Evolutionary conservation across 257 asterid genomes (phyloP), one percentile per base, ranked within the genome.

Genomic region (Mitragyna speciosa): DNA sequence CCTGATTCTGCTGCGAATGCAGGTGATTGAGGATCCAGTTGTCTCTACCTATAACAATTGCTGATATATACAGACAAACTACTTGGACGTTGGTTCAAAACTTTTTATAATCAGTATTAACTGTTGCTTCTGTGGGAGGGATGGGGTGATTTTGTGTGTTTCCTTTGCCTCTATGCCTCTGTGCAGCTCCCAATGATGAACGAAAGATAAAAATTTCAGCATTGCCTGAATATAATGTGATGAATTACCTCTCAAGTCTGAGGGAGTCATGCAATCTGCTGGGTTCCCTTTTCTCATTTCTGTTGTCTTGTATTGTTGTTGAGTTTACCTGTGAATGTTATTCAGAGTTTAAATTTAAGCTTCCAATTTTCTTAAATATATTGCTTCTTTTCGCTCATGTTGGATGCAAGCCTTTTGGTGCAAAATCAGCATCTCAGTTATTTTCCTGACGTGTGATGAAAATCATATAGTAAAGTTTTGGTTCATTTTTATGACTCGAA

Each of bases 211-310:
- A 26, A 49, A 47, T 72, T 72, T 72, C 64, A 28, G 76, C 76
- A 45, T 72, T 72, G 76, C 54, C 76, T 72, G 64, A 28, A 43
- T 71, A n/a, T 16, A n/a, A 26, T n/a, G 16, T 49, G 76, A 72
- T 49, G 63, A 72, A 72, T 33, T 41, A 28, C 14, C 52, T 72
- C 31, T 59, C 17, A 48, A 48, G 31, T 52, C 58, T 52, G 58
- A 15, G 20, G 52, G 45, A 73, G 77, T 30, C n/a, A n/a, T 61
- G 67, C 67, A 24, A 61, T 11, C 31, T n/a, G 30, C 67, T 10
- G 67, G n/a, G 33, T 61, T 61, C 12, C 31, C 16, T 61, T 61
- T 15, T 61, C 16, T 12, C 6, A 22, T 58, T 58, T 6, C 2
- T 24, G 2, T 24, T 22, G 26, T 58, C 3, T 58, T 52, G 28